These are phyloP conservation scores for Leccinum variicolor DNA, from an alignment of 768 basidiomycete species.

Conservation along the genomic window DNA sequence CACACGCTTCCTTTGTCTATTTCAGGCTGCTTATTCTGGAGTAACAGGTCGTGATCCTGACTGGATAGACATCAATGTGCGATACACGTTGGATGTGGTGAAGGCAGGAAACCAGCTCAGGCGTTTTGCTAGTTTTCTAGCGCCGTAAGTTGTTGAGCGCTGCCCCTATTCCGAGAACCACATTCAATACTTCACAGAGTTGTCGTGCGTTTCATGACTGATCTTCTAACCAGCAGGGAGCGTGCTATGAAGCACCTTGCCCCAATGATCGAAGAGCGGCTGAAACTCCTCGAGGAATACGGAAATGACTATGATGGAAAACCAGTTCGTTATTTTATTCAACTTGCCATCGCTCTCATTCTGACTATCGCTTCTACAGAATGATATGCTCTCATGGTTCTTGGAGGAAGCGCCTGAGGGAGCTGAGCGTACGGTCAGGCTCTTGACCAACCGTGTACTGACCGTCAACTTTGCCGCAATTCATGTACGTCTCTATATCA, in stretches of 20 bases:
- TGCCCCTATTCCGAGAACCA: too few species aligned
- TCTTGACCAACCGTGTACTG: not conserved
- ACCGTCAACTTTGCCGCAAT: not conserved
- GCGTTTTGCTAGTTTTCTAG: not conserved
- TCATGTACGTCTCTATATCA: conserved; percentile 11
- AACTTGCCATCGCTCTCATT: not conserved
- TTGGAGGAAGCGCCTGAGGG: not conserved
- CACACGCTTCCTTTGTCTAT: not conserved
- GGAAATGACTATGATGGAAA: not conserved
- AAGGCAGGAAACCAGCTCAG: not conserved
- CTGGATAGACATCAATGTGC: not conserved
- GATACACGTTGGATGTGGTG: not conserved
- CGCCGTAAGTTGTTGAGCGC: not conserved
- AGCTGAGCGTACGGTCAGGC: not conserved
- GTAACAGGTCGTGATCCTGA: not conserved
- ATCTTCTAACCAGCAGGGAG: not conserved
- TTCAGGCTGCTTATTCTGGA: not conserved
- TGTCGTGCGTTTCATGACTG: not conserved
- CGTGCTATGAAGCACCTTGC: not conserved
- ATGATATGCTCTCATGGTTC: not conserved
- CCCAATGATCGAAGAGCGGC: not conserved
- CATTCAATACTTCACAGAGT: not conserved
- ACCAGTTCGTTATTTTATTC: not conserved
- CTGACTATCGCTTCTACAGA: not conserved
- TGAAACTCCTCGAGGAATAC: not conserved